Percentiles rank a stretch among this genome's conserved stretches.
Conservation (phyloP, 1,139 yeast genomes). For the Pichia sp. region DNA sequence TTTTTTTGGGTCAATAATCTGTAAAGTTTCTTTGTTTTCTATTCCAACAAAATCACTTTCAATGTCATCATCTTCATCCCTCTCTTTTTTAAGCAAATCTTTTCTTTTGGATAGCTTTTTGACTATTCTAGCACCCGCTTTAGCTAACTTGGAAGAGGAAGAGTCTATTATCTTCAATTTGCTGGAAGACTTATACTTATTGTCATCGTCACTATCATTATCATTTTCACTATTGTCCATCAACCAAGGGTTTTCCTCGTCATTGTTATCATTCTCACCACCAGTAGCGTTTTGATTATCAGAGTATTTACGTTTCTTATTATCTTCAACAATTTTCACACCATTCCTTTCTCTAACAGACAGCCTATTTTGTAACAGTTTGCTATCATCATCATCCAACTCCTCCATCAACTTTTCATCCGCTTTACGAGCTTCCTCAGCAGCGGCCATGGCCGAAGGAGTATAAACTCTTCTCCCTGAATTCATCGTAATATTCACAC, state of each 20-base stretch:
- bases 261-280: slow-evolving; percentile 6
- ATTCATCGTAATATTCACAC: slow-evolving; percentile 53
- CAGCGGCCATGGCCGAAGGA: slow-evolving; percentile 55
- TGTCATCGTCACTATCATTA: slow-evolving; percentile 19
- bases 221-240: slow-evolving; percentile 27
- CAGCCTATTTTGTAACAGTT: slow-evolving; percentile 39
- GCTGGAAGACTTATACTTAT: slow-evolving; percentile 36
- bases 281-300: neutral
- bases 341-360: slow-evolving; percentile 18
- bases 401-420: slow-evolving; percentile 46
- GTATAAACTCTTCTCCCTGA: slow-evolving; percentile 81
- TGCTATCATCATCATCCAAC: slow-evolving; percentile 51
- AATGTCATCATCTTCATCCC: slow-evolving; percentile 27
- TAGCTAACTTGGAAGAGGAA: slow-evolving; percentile 46
- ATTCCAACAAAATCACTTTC: slow-evolving; percentile 37
- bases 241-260: slow-evolving; percentile 43
- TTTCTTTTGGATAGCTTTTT: slow-evolving; percentile 36
- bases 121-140: slow-evolving; percentile 48
- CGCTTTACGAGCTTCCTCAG: slow-evolving; percentile 41
- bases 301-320: slow-evolving; percentile 1
- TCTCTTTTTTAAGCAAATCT: slow-evolving; percentile 28
- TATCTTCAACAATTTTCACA: slow-evolving; percentile 1
- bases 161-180: slow-evolving; percentile 55
- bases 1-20: slow-evolving; percentile 26
- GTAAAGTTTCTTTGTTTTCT: slow-evolving; percentile 44